Conservation (phyloP, 75 land plant species). For the Selaginella moellendorffii region DNA sequence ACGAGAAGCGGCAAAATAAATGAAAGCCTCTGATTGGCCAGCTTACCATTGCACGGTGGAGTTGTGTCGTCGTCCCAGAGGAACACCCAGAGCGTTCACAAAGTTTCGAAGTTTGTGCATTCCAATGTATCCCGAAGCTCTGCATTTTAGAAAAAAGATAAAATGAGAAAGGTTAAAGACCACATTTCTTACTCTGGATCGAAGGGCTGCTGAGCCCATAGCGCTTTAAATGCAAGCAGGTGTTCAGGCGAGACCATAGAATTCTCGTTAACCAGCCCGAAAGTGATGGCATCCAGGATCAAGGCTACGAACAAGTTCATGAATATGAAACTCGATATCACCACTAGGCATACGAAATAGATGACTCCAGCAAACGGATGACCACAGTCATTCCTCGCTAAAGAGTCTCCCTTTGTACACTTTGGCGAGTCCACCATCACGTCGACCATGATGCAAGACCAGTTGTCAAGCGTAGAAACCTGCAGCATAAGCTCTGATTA, state of each 20-base stretch:
- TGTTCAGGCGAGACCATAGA: conserved; percentile 24
- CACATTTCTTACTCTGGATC: conserved; percentile 25
- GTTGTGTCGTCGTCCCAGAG: no score
- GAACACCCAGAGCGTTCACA: no score
- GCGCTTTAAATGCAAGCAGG: conserved; percentile 13
- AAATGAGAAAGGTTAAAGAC: no score
- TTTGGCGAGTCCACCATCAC: conserved; percentile 11
- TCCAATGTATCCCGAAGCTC: no score
- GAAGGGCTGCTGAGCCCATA: conserved; percentile 18
- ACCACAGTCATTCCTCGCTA: conserved; percentile 19
- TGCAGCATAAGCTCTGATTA: not conserved
- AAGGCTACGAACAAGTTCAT: conserved; percentile 29
- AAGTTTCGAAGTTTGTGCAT: no score
- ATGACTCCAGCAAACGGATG: conserved; percentile 6
- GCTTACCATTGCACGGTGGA: no score
- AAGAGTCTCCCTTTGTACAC: conserved; percentile 4
- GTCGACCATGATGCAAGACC: conserved; percentile 26
- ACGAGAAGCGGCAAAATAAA: no score
- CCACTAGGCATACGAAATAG: conserved; percentile 16
- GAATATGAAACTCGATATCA: conserved; percentile 16
- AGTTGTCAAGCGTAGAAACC: conserved; percentile 28
- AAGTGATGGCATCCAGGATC: conserved; percentile 30
- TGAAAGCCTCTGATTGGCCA: no score
- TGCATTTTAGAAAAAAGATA: no score
- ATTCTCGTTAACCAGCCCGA: conserved; percentile 28